Percentiles rank a stretch among this genome's conserved stretches.
phyloP scores from a whole-genome alignment of 2,329 filamentous ascomycete species.

The Colletotrichum trifolii region DNA sequence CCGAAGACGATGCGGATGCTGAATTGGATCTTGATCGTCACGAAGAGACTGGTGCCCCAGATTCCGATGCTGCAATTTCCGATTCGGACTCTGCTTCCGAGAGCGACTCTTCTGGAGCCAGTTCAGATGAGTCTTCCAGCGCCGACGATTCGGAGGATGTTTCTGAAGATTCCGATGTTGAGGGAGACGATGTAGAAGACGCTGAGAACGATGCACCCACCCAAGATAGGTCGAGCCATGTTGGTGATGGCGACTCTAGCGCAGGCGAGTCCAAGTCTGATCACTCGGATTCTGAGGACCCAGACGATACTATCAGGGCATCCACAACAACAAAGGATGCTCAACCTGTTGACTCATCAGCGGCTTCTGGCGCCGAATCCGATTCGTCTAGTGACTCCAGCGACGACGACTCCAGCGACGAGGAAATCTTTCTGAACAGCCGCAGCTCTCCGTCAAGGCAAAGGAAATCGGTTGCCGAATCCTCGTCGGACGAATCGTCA shows the following conservation, averaged over 20 bases:
- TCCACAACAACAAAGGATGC: too few relatives aligned
- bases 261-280: constrained; percentile 12
- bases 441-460: too few relatives aligned
- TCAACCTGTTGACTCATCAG: too few relatives aligned
- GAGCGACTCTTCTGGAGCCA: not conserved
- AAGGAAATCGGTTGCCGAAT: not conserved
- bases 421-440: too few relatives aligned
- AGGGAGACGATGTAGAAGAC: not conserved
- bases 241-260: constrained; percentile 20
- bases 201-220: not conserved
- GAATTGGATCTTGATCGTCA: too few relatives aligned
- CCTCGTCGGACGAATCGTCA: constrained; percentile 23
- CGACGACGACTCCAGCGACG: not conserved
- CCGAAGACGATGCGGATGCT: too few relatives aligned
- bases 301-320: too few relatives aligned
- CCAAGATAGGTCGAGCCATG: constrained; percentile 8
- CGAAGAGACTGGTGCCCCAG: not conserved
- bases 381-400: constrained; percentile 9
- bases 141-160: not conserved
- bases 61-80: constrained; percentile 7
- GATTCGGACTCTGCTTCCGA: not conserved
- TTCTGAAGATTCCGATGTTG: constrained; percentile 13
- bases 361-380: too few relatives aligned
- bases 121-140: not conserved
- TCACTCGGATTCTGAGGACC: too few relatives aligned